These are phyloP conservation scores for Artemisia annua DNA, from an alignment of 129 eudicot species.

Conservation along the genomic window DNA sequence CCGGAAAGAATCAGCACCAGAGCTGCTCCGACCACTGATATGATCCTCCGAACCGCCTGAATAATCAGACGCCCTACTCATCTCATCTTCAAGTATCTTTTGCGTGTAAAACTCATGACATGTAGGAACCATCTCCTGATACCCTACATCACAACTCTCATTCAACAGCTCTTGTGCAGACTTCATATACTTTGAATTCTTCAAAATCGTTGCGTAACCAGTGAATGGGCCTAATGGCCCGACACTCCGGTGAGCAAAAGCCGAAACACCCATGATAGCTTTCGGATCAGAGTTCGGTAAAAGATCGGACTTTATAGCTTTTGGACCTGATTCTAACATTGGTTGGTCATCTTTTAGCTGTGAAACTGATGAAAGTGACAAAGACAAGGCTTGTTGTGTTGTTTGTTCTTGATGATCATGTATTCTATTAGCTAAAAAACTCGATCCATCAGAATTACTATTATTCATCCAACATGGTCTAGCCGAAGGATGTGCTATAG, in stretches of 20 bases:
- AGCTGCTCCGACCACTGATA: conserved; percentile 31
- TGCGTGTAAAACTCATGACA: conserved; percentile 41
- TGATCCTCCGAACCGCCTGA: conserved; percentile 42
- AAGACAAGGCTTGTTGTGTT: conserved; percentile 51
- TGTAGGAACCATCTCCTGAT: conserved; percentile 29
- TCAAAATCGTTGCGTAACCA: conserved; percentile 71
- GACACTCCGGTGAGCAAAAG: conserved; percentile 37
- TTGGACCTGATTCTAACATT: conserved; percentile 30
- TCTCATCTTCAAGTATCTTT: conserved; percentile 38
- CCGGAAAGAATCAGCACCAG: conserved; percentile 36
- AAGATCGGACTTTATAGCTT: conserved; percentile 39
- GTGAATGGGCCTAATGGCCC: conserved; percentile 95
- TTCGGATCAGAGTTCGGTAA: conserved; percentile 25
- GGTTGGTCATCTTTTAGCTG: conserved; percentile 28
- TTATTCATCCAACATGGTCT: conserved; percentile 37
- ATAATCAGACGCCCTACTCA: conserved; percentile 30
- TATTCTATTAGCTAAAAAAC: too few species aligned
- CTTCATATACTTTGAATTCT: conserved; percentile 65
- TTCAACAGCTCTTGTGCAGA: conserved; percentile 70
- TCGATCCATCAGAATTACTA: conserved; percentile 2
- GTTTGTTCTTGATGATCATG: not conserved
- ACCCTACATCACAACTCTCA: conserved; percentile 44
- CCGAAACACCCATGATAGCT: conserved; percentile 29
- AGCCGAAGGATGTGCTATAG: conserved; percentile 29
- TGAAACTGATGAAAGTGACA: conserved; percentile 66